These are phyloP conservation scores for Phytophthora tentaculata DNA, from an alignment of 352 stramenopile genomes.

Conservation along the genomic window DNA sequence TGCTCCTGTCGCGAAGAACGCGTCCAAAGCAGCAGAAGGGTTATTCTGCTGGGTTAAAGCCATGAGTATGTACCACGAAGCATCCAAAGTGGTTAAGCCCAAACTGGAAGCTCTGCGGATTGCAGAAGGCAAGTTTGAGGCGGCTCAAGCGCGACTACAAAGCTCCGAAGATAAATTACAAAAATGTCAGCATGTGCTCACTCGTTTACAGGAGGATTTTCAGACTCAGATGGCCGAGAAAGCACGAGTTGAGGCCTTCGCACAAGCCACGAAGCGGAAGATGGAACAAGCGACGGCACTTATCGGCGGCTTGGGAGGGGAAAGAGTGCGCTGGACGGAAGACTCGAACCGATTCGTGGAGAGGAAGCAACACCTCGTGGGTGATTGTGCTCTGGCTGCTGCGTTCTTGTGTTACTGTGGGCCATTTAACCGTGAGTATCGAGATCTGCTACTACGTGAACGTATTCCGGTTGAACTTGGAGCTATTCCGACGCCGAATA, in stretches of 20 bases:
- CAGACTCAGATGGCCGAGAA: slow-evolving; percentile 92
- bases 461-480: slow-evolving; percentile 75
- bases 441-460: slow-evolving; percentile 62
- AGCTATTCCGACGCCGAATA: slow-evolving; percentile 28
- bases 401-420: slow-evolving; percentile 92
- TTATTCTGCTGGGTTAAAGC: slow-evolving; percentile 91
- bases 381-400: slow-evolving; percentile 84
- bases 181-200: slow-evolving; percentile 70
- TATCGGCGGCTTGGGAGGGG: slow-evolving; percentile 85
- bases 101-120: slow-evolving; percentile 93
- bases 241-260: slow-evolving; percentile 85
- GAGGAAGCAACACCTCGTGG: slow-evolving; percentile 80
- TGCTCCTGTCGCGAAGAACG: slow-evolving; percentile 82
- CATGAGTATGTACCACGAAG: slow-evolving; percentile 93
- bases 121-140: slow-evolving; percentile 87
- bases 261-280: slow-evolving; percentile 81
- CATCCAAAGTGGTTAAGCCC: slow-evolving; percentile 93
- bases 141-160: slow-evolving; percentile 76
- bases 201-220: slow-evolving; percentile 84
- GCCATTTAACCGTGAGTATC: slow-evolving; percentile 90
- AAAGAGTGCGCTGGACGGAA: slow-evolving; percentile 89
- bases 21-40: slow-evolving; percentile 90
- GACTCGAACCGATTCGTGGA: slow-evolving; percentile 90
- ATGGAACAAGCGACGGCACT: slow-evolving; percentile 92
- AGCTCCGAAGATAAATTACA: slow-evolving; percentile 75